Percentiles rank a stretch among this genome's conserved stretches.
Evolutionary conservation across 768 basidiomycete species (phyloP).

Genomic region (Tulasnella sp.): DNA sequence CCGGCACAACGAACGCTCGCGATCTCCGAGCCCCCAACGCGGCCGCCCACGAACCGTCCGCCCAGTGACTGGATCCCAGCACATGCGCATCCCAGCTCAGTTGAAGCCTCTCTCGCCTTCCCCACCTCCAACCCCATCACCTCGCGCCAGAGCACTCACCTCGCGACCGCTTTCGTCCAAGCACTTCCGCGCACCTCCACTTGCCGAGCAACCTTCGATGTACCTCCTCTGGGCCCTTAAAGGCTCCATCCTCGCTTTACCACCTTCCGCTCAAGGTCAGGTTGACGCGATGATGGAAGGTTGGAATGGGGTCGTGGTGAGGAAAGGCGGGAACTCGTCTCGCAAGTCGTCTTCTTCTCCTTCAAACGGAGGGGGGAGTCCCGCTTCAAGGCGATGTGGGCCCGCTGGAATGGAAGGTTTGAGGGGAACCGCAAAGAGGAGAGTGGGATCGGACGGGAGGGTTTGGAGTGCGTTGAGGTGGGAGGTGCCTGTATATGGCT

Average conservation of each 20-base stretch:
- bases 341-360: not conserved
- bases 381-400: not conserved
- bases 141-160: not conserved
- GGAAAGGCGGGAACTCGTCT: not conserved
- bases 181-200: conserved; percentile 8
- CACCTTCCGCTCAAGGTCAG: not conserved
- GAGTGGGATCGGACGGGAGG: conserved; percentile 1
- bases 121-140: not conserved
- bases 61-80: not conserved
- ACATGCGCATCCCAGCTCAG: not conserved
- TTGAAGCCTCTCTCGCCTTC: not conserved
- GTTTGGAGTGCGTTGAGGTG: conserved; percentile 9
- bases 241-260: conserved; percentile 2
- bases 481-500: not conserved
- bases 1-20: not conserved
- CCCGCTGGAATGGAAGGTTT: conserved; percentile 2
- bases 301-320: conserved; percentile 2
- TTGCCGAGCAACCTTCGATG: conserved; percentile 7
- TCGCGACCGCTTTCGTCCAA: not conserved
- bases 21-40: conserved; percentile 12
- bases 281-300: conserved; percentile 5
- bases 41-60: not conserved
- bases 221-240: conserved; percentile 18
- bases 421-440: not conserved
- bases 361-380: not conserved